These are phyloP conservation scores for Trichoderma brevicompactum DNA, from an alignment of 2,329 filamentous ascomycete genomes.

Conservation along the genomic window DNA sequence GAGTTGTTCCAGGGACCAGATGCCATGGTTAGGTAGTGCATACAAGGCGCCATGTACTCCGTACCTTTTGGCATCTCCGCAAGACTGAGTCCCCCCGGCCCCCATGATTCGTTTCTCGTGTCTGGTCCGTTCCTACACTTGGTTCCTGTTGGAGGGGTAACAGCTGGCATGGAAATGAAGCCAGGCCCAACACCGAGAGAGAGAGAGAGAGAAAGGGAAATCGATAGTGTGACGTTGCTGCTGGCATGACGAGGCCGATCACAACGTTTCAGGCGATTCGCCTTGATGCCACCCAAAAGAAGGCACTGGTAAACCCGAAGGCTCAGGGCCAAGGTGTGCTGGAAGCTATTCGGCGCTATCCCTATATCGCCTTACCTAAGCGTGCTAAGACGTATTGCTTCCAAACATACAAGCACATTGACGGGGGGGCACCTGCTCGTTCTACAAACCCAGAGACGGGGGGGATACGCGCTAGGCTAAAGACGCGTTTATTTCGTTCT, in stretches of 20 bases:
- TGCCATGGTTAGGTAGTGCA: no score
- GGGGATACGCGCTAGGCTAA: no score
- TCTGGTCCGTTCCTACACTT: background rate
- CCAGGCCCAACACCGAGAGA: background rate
- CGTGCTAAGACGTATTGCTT: no score
- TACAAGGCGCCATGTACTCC: background rate
- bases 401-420: no score
- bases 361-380: no score
- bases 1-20: background rate
- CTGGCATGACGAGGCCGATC: background rate
- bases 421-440: no score
- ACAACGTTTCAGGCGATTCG: background rate
- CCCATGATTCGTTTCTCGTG: conserved; percentile 6
- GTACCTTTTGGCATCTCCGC: conserved; percentile 1
- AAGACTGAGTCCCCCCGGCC: background rate
- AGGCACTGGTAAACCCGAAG: background rate
- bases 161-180: background rate
- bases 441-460: no score
- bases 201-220: background rate
- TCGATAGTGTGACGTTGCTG: background rate
- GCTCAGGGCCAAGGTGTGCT: no score
- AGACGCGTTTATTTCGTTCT: no score
- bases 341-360: no score
- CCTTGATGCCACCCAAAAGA: no score
- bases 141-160: conserved; percentile 15